Base-by-base conservation (phyloP, 148 eudicot species). In the Chenopodium album region DNA sequence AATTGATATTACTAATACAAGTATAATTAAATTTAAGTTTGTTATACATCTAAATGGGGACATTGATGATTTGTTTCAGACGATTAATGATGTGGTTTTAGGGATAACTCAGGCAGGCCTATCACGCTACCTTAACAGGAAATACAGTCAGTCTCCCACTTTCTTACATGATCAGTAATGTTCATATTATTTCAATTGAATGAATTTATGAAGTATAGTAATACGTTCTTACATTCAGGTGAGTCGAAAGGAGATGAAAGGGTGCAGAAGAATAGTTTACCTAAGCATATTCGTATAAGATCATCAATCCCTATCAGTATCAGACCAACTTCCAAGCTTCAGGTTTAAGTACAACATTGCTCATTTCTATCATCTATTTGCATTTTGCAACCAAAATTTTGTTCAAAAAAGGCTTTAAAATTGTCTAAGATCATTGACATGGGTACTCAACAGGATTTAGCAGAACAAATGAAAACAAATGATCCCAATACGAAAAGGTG, bases 91-190 rank as follows among this genome's bases (percentile, higher is more conserved):
- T 81, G 96, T 92, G 62, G 28, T 88, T 17, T 48, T 94, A 13
- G 96, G 96, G 75, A 84, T 94, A 32, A 91, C 92, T 26, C 90
- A 87, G 67, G 96, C 96, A 29, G 98, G 91, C 63, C 78, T 94
- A 5, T 90, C 91, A 4, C 89, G 82, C 14, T 92, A 94, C 76
- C 87, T 92, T 50, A 86, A 82, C 80, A 81, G 85, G 50, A 82
- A 75, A 72, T 90, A 91, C 46, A 91, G 98, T 94, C 4, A 85
- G 88, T 84, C 54, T 44, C 56, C 16, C 8, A 5, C 67, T 68
- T 12, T 16, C 11, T 14, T 20, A 47, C 37, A 50, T 59, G 2
- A 37, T 9, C 46, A 59, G 20, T 34, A 0, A 29, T 17, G 19
- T 76, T 17, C 47, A 10, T 47, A n/a, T 48, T 52, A 7, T 8